Base-by-base conservation (phyloP, 2,329 filamentous ascomycete genomes). In the Hortaea sp. region DNA sequence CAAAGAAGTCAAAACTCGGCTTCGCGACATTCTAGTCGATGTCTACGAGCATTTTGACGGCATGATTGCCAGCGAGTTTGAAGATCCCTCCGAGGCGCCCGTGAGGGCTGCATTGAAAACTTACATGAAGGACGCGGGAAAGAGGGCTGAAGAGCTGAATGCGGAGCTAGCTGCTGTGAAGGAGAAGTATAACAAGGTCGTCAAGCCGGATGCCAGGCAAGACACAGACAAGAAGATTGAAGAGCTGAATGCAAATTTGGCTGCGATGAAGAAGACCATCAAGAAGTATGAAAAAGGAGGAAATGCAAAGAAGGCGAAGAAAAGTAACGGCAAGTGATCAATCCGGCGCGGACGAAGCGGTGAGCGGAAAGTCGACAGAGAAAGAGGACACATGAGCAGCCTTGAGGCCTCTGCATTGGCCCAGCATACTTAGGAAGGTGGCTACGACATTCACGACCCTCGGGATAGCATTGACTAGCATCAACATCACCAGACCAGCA, bases 221-320 rank as follows among this genome's bases (percentile, higher is more conserved):
- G 37, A 42, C 6, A 41, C 46, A 42, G 30, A 49, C 37, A 37
- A 31, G n/a, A 32, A 44, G 29, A 40, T 49, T 29, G 46, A 44
- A n/a, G 41, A 30, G 12, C 12, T 49, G 9, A 42, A 43, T 43
- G n/a, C 11, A 5, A 37, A 47, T 20, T 41, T 55, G 41, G 35
- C 29, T 20, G 39, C 27, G 31, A n/a, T 53, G 12, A 52, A 53
- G 44, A 11, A 28, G 37, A 43, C 42, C 40, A 49, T 52, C 41
- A 42, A 34, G n/a, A 34, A 34, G 31, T n/a, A n/a, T n/a, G n/a
- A n/a, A n/a, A n/a, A n/a, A n/a, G n/a, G n/a, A n/a, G n/a, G n/a
- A n/a, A n/a, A n/a, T n/a, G 40, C 10, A 37, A n/a, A n/a, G 20
- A 20, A 20, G 20, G 20, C 4, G 2, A 20, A 20, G 20, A 20